A percentile compares a stretch with the other conserved stretches of the same genome.
Evolutionary conservation across 139 green algal genomes (phyloP).

Genomic region (Medakamo hakoo): DNA sequence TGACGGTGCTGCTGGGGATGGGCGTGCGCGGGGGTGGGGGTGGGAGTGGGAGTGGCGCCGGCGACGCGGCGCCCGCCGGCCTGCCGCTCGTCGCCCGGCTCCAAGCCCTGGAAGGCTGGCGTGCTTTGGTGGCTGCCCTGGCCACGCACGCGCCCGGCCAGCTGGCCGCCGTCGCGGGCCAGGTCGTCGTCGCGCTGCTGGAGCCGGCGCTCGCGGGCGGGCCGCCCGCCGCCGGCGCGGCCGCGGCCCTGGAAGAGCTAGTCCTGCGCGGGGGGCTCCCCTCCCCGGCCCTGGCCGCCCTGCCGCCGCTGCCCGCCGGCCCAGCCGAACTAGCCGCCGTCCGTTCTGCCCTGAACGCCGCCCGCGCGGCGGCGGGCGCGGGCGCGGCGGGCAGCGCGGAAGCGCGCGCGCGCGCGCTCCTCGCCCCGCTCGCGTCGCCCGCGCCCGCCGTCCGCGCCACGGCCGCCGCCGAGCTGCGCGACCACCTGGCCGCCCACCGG

Average conservation of each 20-base stretch:
- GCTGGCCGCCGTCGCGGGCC: conserved; percentile 35
- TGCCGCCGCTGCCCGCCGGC: conserved; percentile 36
- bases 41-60: no score
- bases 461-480: conserved; percentile 28
- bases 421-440: conserved; percentile 29
- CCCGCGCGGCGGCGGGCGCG: no score
- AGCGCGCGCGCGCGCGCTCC: conserved; percentile 29
- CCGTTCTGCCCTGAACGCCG: neutral
- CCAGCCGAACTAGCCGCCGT: conserved; percentile 18
- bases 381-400: no score
- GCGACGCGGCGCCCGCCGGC: conserved; percentile 11
- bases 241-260: conserved; percentile 22
- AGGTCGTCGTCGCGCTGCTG: conserved; percentile 54
- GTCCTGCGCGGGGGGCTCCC: conserved; percentile 9
- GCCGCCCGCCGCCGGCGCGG: conserved; percentile 8
- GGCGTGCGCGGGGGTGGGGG: no score
- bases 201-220: conserved; percentile 39
- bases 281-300: conserved; percentile 13
- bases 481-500: conserved; percentile 22
- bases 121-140: conserved; percentile 24
- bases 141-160: conserved; percentile 19
- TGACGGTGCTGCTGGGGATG: conserved; percentile 31
- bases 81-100: conserved; percentile 20
- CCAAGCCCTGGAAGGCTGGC: conserved; percentile 31
- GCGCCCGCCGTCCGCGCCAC: conserved; percentile 25